phyloP scores from a whole-genome alignment of 805 yeast species.

The Metschnikowia gelsemii region DNA sequence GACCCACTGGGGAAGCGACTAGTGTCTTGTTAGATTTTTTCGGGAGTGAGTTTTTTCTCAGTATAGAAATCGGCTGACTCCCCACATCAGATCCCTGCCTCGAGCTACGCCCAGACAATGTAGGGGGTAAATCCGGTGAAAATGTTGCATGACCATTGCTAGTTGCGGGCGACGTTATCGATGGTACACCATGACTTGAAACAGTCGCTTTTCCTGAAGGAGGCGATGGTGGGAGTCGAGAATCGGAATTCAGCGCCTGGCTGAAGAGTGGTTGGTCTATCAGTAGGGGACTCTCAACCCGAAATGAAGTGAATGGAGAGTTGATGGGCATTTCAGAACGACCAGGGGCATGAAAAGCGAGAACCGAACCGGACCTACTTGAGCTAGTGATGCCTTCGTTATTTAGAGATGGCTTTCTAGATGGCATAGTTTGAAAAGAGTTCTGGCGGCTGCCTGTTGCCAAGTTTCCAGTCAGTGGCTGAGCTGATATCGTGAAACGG shows the following conservation, averaged over 20 bases:
- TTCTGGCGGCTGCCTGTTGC: slow-evolving; percentile 13
- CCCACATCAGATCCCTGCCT: slow-evolving; percentile 18
- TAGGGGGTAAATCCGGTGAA: slow-evolving; percentile 11
- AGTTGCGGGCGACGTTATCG: slow-evolving; percentile 8
- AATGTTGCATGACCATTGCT: slow-evolving; percentile 9
- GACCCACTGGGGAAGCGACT: slow-evolving; percentile 54
- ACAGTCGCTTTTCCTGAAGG: slow-evolving; percentile 7
- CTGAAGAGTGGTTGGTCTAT: slow-evolving; percentile 1
- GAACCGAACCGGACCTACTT: slow-evolving; percentile 14
- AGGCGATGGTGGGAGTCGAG: slow-evolving; percentile 15
- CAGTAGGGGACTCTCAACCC: slow-evolving; percentile 13
- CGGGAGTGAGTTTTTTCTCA: slow-evolving; percentile 20
- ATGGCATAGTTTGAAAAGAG: slow-evolving; percentile 10
- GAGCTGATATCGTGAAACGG: slow-evolving; percentile 44
- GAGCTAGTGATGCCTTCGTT: slow-evolving; percentile 9
- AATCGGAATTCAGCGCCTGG: slow-evolving; percentile 6
- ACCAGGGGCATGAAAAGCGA: slow-evolving; percentile 8
- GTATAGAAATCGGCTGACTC: slow-evolving; percentile 16
- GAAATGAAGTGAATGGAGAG: slow-evolving; percentile 2
- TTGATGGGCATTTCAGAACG: slow-evolving; percentile 1
- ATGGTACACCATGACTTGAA: slow-evolving; percentile 3
- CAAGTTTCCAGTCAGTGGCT: slow-evolving; percentile 37
- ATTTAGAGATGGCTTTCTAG: slow-evolving; percentile 13
- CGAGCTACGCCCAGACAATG: slow-evolving; percentile 13
- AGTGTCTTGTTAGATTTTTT: slow-evolving; percentile 50